Percentiles rank a stretch among this genome's conserved stretches.
These are phyloP conservation scores for Mortierella hygrophila DNA, from an alignment of 192 early-diverging fungal genomes.

Conservation along the genomic window DNA sequence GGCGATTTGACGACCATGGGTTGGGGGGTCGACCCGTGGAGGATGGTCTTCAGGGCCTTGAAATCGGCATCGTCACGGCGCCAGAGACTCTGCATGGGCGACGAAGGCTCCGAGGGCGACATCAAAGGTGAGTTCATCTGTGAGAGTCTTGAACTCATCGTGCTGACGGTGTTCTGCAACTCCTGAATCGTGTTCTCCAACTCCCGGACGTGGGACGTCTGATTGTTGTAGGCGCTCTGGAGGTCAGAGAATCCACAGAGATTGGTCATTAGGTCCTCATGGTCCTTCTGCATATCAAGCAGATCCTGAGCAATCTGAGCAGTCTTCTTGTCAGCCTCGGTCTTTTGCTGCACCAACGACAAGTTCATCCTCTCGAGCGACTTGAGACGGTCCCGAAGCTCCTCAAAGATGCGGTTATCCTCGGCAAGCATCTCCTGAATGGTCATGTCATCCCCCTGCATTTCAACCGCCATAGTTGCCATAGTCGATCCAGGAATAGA, in stretches of 20 bases:
- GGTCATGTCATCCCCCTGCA: constrained; percentile 52
- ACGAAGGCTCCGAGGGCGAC: constrained; percentile 43
- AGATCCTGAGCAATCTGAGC: constrained; percentile 34
- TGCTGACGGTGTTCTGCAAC: constrained; percentile 36
- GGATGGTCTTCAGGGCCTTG: constrained; percentile 49
- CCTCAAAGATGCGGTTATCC: constrained; percentile 53
- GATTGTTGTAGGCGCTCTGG: constrained; percentile 28
- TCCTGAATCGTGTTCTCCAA: constrained; percentile 41
- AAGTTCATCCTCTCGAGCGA: constrained; percentile 46
- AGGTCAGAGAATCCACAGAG: constrained; percentile 25
- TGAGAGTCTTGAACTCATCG: constrained; percentile 43
- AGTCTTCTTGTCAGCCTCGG: constrained; percentile 37
- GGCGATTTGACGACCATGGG: constrained; percentile 42
- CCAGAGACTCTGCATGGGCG: constrained; percentile 43
- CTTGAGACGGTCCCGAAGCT: constrained; percentile 42
- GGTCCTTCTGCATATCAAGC: constrained; percentile 24
- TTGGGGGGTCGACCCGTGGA: constrained; percentile 33
- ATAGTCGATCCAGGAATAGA: constrained; percentile 54
- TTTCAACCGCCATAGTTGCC: constrained; percentile 46
- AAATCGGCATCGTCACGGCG: constrained; percentile 38
- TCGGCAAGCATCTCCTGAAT: constrained; percentile 55
- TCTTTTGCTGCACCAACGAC: constrained; percentile 26
- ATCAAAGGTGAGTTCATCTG: constrained; percentile 50
- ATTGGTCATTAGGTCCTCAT: constrained; percentile 31
- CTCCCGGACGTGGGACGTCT: constrained; percentile 35